Percentiles rank a stretch among this genome's conserved stretches.
These are phyloP conservation scores for Myxozyma melibiosi DNA, from an alignment of 805 yeast genomes.

Conservation along the genomic window DNA sequence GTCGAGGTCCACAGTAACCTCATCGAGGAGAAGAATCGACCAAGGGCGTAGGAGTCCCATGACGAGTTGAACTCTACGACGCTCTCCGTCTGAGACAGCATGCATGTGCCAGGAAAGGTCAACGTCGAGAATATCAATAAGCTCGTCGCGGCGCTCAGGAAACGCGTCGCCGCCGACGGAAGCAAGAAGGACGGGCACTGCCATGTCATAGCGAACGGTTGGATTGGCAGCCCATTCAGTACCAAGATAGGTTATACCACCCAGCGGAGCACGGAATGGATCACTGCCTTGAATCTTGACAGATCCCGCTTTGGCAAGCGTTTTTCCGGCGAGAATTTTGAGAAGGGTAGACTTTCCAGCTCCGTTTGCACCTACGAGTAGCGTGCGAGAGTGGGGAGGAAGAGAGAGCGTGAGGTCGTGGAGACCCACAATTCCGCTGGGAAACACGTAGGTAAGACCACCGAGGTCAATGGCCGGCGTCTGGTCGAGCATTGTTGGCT, in stretches of 20 bases:
- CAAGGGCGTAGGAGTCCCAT: conserved; percentile 94
- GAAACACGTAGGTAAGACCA: conserved; percentile 69
- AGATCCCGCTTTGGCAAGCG: conserved; percentile 72
- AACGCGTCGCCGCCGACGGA: conserved; percentile 81
- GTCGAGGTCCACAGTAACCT: conserved; percentile 95
- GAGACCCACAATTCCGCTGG: conserved; percentile 65
- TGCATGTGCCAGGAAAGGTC: conserved; percentile 93
- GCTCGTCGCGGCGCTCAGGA: conserved; percentile 72
- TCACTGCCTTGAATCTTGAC: conserved; percentile 79
- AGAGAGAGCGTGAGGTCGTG: conserved; percentile 62
- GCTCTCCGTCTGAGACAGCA: conserved; percentile 88
- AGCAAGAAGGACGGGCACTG: conserved; percentile 74
- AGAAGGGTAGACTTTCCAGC: conserved; percentile 94
- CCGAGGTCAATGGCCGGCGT: conserved; percentile 54
- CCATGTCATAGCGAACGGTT: conserved; percentile 86
- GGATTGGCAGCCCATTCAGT: conserved; percentile 97
- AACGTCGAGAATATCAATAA: conserved; percentile 78
- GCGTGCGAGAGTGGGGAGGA: conserved; percentile 71
- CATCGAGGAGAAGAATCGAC: conserved; percentile 85
- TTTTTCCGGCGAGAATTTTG: conserved; percentile 86
- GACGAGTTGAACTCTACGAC: conserved; percentile 88
- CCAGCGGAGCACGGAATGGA: conserved; percentile 70
- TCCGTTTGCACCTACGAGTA: conserved; percentile 85
- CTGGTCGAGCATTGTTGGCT: too few relatives aligned
- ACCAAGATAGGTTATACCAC: conserved; percentile 73